Base-by-base conservation (phyloP, 306 rosid species). In the Quercus ilex region DNA sequence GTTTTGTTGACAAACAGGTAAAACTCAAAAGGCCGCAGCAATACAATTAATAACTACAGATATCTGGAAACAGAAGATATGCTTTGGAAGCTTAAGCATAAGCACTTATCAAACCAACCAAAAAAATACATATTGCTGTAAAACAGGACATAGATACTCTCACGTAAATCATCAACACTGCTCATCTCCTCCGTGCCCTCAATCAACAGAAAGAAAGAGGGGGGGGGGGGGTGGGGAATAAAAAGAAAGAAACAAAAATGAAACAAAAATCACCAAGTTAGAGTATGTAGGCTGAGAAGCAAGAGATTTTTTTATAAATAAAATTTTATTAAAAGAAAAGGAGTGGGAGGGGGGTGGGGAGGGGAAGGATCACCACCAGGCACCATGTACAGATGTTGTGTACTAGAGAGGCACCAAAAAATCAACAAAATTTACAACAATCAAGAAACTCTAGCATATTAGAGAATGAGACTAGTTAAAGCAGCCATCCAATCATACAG, bases 61-160 rank as follows among this genome's bases (percentile, higher is more conserved):
- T 20, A 64, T 64, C 70, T 64, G 41, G 70, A 64, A 28, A 30
- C 43, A 64, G 21, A 28, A 28, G 31, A 15, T 63, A 63, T 28
- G 43, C 15, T 14, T 28, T 63, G 35, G 41, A 63, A 28, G 69
- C 41, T 63, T 9, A 63, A 63, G 11, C 30, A 63, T 11, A 63
- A 63, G n/a, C 69, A 28, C 69, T 63, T 63, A 26, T 63, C 69
- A 63, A 28, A 35, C 38, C 41, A 63, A 63, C 71, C 71, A 65
- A 65, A 67, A 68, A 7, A 65, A 65, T 3, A 17, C 30, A 2
- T 64, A 64, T 30, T 65, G 21, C 8, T 19, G 52, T 9, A 35
- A 33, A 8, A 68, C 6, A 33, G 72, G 15, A 31, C 38, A 67
- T 21, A 67, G 12, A 67, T 14, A 35, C 51, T 67, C 15, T 67